These are phyloP conservation scores for Microdochium paspali DNA, from an alignment of 2,329 filamentous ascomycete genomes.

Conservation along the genomic window DNA sequence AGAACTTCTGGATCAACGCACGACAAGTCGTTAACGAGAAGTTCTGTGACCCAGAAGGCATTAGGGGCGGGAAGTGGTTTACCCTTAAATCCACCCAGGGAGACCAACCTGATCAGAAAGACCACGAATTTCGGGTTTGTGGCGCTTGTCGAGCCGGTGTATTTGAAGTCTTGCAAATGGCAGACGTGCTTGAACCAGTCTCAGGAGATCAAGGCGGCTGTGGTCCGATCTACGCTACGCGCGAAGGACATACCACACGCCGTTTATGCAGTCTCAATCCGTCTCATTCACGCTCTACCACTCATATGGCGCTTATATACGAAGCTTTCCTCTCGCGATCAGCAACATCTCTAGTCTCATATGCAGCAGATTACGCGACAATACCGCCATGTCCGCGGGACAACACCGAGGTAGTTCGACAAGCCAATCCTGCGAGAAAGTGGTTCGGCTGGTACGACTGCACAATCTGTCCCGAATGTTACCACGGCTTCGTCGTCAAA, in stretches of 20 bases:
- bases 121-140: conserved; percentile 22
- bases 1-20: conserved; percentile 23
- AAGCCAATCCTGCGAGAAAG: neutral
- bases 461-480: conserved; percentile 26
- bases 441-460: conserved; percentile 27
- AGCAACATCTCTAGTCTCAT: conserved; percentile 14
- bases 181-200: conserved; percentile 14
- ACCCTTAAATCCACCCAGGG: neutral
- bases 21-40: conserved; percentile 16
- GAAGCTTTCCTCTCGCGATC: conserved; percentile 19
- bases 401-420: conserved; percentile 2
- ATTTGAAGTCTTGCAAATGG: conserved; percentile 18
- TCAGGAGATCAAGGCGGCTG: neutral
- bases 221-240: neutral
- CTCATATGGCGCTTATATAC: conserved; percentile 10
- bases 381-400: conserved; percentile 18
- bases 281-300: conserved; percentile 14
- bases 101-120: neutral
- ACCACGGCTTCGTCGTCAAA: conserved; percentile 9
- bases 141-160: conserved; percentile 23
- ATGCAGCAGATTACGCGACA: conserved; percentile 16
- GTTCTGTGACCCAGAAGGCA: conserved; percentile 19
- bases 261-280: conserved; percentile 24
- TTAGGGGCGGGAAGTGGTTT: conserved; percentile 6
- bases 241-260: conserved; percentile 2